Evolutionary conservation across 73 alveolate species (phyloP).

Genomic region (Breviolum minutum): DNA sequence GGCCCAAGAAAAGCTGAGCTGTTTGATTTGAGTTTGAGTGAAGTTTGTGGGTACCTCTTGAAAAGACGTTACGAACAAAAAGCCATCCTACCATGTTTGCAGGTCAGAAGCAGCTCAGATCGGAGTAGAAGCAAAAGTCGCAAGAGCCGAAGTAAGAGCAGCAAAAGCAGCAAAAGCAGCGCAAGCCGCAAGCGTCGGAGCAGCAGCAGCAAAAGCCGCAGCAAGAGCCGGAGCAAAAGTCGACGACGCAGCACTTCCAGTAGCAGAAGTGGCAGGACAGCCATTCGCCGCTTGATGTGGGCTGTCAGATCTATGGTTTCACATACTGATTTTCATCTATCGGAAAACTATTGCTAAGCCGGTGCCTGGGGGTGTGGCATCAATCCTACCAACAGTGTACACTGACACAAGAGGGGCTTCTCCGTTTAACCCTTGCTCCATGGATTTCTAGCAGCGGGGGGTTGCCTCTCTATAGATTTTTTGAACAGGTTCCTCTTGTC

Average conservation of each 20-base stretch:
- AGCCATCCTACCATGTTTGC: background rate
- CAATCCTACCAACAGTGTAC: too few species aligned
- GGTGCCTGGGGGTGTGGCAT: too few species aligned
- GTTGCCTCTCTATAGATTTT: too few species aligned
- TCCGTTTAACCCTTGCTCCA: too few species aligned
- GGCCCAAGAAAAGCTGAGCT: background rate
- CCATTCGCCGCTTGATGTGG: background rate
- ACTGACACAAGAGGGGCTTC: too few species aligned
- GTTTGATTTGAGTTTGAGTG: background rate
- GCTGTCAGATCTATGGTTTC: too few species aligned
- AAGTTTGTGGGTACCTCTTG: too few species aligned
- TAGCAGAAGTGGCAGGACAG: slow-evolving; percentile 34
- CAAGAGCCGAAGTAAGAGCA: background rate
- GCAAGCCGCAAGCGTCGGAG: background rate
- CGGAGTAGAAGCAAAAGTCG: slow-evolving; percentile 4
- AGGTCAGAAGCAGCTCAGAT: slow-evolving; percentile 82
- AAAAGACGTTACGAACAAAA: too few species aligned
- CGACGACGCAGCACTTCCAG: slow-evolving; percentile 16
- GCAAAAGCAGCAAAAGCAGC: slow-evolving; percentile 5
- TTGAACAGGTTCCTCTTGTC: too few species aligned
- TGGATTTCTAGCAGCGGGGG: too few species aligned
- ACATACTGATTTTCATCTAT: too few species aligned
- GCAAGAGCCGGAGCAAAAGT: slow-evolving; percentile 5
- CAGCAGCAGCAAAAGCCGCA: slow-evolving; percentile 40
- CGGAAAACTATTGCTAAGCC: too few species aligned